Evolutionary conservation across 2,329 filamentous ascomycete genomes (phyloP).

Genomic region (Nannizziopsis arthrosporioides): DNA sequence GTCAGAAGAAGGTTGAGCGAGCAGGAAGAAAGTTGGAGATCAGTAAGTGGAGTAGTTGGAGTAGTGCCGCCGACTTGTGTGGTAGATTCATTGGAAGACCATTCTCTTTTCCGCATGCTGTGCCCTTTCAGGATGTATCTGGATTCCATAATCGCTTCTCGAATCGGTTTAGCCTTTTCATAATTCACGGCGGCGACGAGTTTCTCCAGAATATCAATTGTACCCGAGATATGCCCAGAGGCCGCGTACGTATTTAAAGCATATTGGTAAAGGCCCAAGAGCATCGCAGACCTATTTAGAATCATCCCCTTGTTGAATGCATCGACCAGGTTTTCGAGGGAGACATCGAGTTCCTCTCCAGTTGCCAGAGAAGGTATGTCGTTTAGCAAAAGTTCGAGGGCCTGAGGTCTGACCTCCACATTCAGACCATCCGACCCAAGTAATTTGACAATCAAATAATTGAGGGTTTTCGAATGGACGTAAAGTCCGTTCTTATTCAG

Average conservation of each 20-base stretch:
- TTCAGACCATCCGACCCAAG: conserved; percentile 40
- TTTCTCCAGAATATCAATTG: conserved; percentile 12
- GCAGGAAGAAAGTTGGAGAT: conserved; percentile 5
- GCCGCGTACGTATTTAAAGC: conserved; percentile 14
- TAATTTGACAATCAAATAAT: conserved; percentile 38
- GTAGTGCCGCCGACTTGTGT: neutral
- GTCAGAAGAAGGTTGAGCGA: conserved; percentile 11
- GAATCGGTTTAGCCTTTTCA: conserved; percentile 5
- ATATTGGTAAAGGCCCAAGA: conserved; percentile 15
- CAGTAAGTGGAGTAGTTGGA: neutral
- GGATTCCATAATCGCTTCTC: conserved; percentile 8
- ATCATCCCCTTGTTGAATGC: neutral
- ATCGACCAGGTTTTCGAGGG: neutral
- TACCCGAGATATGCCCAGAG: conserved; percentile 10
- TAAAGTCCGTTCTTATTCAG: conserved; percentile 18
- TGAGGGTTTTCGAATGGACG: conserved; percentile 23
- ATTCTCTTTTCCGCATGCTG: conserved; percentile 6
- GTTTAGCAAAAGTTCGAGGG: conserved; percentile 33
- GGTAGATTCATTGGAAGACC: neutral
- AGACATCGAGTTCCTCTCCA: neutral
- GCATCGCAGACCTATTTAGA: conserved; percentile 9
- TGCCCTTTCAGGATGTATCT: conserved; percentile 10
- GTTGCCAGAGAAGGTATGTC: conserved; percentile 6
- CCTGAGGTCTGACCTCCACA: conserved; percentile 34
- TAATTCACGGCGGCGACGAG: conserved; percentile 11